Evolutionary conservation across 805 yeast species (phyloP).

Genomic region (Saccharomycopsis fodiens): DNA sequence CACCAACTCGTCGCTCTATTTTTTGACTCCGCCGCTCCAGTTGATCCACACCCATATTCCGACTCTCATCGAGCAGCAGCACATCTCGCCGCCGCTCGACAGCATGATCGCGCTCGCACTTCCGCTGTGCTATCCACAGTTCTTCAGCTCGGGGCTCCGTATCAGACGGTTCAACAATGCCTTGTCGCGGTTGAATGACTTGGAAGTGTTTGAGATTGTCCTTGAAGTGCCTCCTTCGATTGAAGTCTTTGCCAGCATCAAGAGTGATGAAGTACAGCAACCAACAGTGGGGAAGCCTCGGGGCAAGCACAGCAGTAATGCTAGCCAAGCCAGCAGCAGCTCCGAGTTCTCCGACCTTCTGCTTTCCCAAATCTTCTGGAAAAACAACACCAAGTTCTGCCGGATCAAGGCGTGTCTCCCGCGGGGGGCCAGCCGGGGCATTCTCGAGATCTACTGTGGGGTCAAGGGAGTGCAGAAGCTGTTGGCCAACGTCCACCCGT

Average conservation of each 20-base stretch:
- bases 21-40: constrained; percentile 67
- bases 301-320: constrained; percentile 22
- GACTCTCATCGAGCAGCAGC: constrained; percentile 69
- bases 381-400: constrained; percentile 53
- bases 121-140: constrained; percentile 84
- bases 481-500: constrained; percentile 52
- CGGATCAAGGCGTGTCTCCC: constrained; percentile 81
- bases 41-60: constrained; percentile 86
- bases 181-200: constrained; percentile 60
- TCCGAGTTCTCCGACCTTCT: constrained; percentile 44
- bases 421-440: constrained; percentile 57
- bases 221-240: constrained; percentile 61
- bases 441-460: constrained; percentile 69
- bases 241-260: constrained; percentile 57
- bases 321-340: constrained; percentile 20
- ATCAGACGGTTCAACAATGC: constrained; percentile 72
- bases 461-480: constrained; percentile 51
- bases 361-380: constrained; percentile 75
- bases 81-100: constrained; percentile 77
- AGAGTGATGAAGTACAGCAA: constrained; percentile 33
- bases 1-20: constrained; percentile 51
- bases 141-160: constrained; percentile 49
- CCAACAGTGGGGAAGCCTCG: constrained; percentile 12
- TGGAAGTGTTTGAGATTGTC: constrained; percentile 75
- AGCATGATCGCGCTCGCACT: constrained; percentile 68